phyloP scores from a whole-genome alignment of 768 basidiomycete genomes.

The Russula sp. region DNA sequence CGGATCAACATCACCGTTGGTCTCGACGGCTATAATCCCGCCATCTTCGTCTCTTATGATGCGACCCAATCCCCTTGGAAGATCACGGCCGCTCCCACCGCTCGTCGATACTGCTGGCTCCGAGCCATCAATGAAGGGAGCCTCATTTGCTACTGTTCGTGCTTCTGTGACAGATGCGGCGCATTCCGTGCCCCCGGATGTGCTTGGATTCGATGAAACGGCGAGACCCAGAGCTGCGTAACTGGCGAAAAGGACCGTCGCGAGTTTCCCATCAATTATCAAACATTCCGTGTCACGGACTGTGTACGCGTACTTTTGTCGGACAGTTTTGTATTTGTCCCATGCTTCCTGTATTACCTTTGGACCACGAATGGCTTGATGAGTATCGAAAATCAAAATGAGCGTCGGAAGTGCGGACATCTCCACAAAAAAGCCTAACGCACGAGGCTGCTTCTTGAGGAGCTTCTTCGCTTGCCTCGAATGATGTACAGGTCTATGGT shows the following conservation, averaged over 20 bases:
- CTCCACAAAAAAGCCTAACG: constrained; percentile 26
- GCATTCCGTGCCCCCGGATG: constrained; percentile 63
- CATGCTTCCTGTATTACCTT: constrained; percentile 76
- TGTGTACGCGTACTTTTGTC: constrained; percentile 69
- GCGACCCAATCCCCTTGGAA: constrained; percentile 13
- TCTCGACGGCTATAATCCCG: constrained; percentile 13
- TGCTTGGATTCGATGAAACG: constrained; percentile 56
- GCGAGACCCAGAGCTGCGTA: constrained; percentile 73
- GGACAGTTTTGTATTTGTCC: constrained; percentile 82
- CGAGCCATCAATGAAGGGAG: constrained; percentile 1
- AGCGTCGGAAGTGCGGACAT: constrained; percentile 14
- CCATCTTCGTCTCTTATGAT: constrained; percentile 19
- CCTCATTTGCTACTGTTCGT: constrained; percentile 16
- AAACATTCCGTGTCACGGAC: constrained; percentile 11
- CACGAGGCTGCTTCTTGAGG: constrained; percentile 72
- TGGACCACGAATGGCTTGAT: constrained; percentile 71
- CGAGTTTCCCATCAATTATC: constrained; percentile 11
- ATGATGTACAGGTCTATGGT: constrained; percentile 67
- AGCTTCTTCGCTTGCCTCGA: constrained; percentile 68
- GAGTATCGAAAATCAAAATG: constrained; percentile 12
- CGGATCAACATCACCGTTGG: constrained; percentile 8
- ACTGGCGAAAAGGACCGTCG: constrained; percentile 33
- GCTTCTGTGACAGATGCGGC: constrained; percentile 17
- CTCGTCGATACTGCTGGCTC: neutral
- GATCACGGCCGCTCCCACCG: neutral